Evolutionary conservation across 2,329 filamentous ascomycete species (phyloP), one percentile per base, ranked within the genome.

Genomic region (Xylariaceae sp.): DNA sequence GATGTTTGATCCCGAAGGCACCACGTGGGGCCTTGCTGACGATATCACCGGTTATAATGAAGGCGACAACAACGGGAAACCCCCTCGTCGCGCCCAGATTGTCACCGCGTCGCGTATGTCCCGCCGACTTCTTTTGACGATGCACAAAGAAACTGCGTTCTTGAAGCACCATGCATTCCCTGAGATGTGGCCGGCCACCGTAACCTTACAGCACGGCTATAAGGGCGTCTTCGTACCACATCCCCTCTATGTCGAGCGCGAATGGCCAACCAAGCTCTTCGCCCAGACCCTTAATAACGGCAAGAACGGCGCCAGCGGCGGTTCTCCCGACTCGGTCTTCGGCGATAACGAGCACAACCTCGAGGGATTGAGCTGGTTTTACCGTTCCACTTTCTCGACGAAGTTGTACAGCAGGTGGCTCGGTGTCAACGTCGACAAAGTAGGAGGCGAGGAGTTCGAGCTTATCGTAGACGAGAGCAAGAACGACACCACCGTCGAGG

Each of bases 161-260:
- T 87, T 88, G 70, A 92, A 92, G 67, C 89, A 95, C 74, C 89
- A 90, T 64, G 95, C 94, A 78, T 96, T 96, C 72, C 90, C 92
- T 0, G 93, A 97, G 74, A 97, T 97, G 92, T 97, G 91, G 91
- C 90, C 92, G 0, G 88, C 88, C 0, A 94, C 89, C 0, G 86
- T 90, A 1, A 90, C 92, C 1, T 81, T 97, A 8, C 92, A 97
- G 61, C 92, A 97, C 72, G 65, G 65, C 35, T 60, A 58, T 48
- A 67, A 67, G 58, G 65, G 60, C 39, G 65, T 67, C 8, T 67
- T 60, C 41, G 59, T 58, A 13, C 93, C 93, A 1, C 93, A 97
- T 69, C 90, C 92, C 1, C 82, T 96, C 57, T 97, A 88, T 72
- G 84, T 93, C 13, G 92, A 96, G 74, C 87, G 92, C 58, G 82